Conservation (phyloP, 768 basidiomycete genomes). For the Pisolithus albus region DNA sequence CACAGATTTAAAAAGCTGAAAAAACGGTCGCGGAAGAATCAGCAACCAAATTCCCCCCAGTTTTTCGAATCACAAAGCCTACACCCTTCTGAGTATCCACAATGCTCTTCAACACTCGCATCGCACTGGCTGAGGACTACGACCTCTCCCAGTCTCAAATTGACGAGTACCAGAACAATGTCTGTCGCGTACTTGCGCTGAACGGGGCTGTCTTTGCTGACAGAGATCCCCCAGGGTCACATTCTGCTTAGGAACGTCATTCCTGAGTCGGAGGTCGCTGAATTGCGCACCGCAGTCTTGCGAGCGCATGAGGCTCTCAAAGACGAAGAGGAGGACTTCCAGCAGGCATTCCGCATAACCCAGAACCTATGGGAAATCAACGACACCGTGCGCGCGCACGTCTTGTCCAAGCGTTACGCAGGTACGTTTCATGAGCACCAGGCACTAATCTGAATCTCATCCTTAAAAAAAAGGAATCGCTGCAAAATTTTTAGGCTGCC, state of each 20-base stretch:
- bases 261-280: neutral
- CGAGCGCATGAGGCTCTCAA: constrained; percentile 1
- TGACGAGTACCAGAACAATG: constrained; percentile 1
- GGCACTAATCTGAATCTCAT: neutral
- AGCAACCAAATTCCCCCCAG: neutral
- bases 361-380: constrained; percentile 6
- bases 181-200: neutral
- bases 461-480: neutral
- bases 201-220: neutral
- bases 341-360: constrained; percentile 4
- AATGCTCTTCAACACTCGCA: neutral
- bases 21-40: neutral
- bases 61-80: neutral
- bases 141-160: neutral
- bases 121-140: neutral
- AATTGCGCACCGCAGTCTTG: constrained; percentile 2
- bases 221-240: neutral
- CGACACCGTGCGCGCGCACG: constrained; percentile 3
- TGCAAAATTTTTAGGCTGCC: constrained; percentile 4
- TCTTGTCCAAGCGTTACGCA: constrained; percentile 5
- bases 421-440: neutral
- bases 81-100: neutral
- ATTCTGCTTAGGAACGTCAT: neutral
- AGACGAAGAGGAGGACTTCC: constrained; percentile 2
- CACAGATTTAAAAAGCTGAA: neutral